A percentile compares a stretch with the other conserved stretches of the same genome.
These are phyloP conservation scores for Aegilops bicornis DNA, from an alignment of 176 grass and related monocot species.

Conservation along the genomic window DNA sequence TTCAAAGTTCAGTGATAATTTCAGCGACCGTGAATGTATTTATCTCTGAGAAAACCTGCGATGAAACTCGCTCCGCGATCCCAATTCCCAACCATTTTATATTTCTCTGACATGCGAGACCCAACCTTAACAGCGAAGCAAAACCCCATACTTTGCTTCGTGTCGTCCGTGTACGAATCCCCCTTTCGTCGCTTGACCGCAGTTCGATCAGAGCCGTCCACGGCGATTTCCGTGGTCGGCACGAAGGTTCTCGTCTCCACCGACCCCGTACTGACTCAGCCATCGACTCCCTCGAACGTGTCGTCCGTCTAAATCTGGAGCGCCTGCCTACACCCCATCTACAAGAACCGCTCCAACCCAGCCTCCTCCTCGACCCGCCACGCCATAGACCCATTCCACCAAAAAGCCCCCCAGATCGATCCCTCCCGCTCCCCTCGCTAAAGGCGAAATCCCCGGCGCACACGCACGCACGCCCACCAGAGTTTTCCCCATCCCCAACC, in stretches of 20 bases:
- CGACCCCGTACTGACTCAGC: slow-evolving; percentile 47
- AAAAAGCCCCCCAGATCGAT: background rate
- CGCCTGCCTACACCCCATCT: background rate
- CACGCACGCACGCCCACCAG: background rate
- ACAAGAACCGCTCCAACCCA: background rate
- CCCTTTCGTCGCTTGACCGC: background rate
- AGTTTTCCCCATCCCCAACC: slow-evolving; percentile 5
- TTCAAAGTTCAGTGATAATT: background rate
- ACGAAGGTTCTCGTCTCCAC: background rate
- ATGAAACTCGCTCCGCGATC: too few relatives aligned
- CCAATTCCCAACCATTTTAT: too few relatives aligned
- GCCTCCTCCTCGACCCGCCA: accelerated
- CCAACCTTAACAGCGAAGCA: slow-evolving; percentile 41
- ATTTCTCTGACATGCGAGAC: background rate
- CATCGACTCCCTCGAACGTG: slow-evolving; percentile 42
- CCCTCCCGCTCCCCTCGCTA: slow-evolving; percentile 40
- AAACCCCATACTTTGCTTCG: background rate
- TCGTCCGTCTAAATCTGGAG: background rate
- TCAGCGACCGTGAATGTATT: background rate
- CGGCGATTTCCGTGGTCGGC: slow-evolving; percentile 4
- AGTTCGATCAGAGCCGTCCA: slow-evolving; percentile 28
- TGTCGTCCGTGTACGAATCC: background rate
- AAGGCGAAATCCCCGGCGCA: background rate
- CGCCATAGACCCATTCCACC: slow-evolving; percentile 17
- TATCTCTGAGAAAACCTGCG: too few relatives aligned